These are phyloP conservation scores for Trichoderma sp. DNA, from an alignment of 2,329 filamentous ascomycete genomes.

Conservation along the genomic window DNA sequence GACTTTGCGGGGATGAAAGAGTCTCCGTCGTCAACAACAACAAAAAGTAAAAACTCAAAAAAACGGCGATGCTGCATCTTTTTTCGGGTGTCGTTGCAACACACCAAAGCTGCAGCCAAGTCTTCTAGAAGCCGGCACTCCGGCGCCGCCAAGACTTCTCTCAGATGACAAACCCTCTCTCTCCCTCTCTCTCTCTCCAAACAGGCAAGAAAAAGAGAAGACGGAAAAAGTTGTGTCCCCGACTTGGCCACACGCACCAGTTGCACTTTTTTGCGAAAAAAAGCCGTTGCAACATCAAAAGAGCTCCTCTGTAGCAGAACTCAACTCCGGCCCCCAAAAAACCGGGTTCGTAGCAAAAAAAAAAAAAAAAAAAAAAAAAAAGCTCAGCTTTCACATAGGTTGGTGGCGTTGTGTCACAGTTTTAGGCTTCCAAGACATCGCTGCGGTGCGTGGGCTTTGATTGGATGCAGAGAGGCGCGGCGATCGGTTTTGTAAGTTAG, in stretches of 20 bases:
- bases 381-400: neutral
- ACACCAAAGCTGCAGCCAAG: neutral
- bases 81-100: neutral
- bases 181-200: no score
- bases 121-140: conserved; percentile 5
- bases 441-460: neutral
- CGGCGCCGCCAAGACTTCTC: neutral
- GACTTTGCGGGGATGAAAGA: no score
- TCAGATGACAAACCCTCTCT: neutral
- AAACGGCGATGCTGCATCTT: neutral
- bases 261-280: neutral
- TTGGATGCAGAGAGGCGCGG: neutral
- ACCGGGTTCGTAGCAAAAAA: neutral
- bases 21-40: no score
- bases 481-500: neutral
- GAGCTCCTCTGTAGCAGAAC: neutral
- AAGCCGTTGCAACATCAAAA: neutral
- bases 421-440: neutral
- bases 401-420: neutral
- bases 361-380: neutral
- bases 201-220: neutral
- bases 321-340: neutral
- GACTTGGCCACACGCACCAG: neutral
- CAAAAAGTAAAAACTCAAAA: neutral
- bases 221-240: neutral